Percentiles rank a stretch among this genome's conserved stretches.
Conservation (phyloP, 2,329 filamentous ascomycete genomes). For the Colletotrichum sp. region DNA sequence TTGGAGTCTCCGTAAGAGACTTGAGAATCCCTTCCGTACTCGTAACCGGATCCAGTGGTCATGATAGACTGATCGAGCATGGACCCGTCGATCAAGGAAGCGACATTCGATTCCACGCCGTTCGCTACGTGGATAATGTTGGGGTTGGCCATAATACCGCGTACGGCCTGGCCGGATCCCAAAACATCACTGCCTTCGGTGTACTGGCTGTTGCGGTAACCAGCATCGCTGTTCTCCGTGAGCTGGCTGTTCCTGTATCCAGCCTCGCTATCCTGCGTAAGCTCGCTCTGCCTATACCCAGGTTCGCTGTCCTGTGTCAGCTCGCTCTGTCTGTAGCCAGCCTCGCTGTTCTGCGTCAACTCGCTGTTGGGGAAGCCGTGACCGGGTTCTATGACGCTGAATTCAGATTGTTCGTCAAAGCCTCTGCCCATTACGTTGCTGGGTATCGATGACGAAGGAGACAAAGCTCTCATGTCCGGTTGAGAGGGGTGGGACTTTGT, state of each 20-base stretch:
- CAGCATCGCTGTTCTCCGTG: background rate
- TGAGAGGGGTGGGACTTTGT: constrained; percentile 55
- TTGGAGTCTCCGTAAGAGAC: constrained; percentile 28
- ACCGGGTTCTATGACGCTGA: constrained; percentile 51
- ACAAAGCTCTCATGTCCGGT: constrained; percentile 46
- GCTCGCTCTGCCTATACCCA: constrained; percentile 55
- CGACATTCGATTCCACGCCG: constrained; percentile 87
- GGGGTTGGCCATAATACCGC: constrained; percentile 74
- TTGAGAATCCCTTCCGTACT: constrained; percentile 15
- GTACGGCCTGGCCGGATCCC: constrained; percentile 72
- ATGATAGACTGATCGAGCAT: constrained; percentile 71
- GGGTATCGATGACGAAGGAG: constrained; percentile 60
- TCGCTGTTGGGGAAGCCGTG: constrained; percentile 59
- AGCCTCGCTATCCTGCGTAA: constrained; percentile 43
- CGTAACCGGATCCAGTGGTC: constrained; percentile 55
- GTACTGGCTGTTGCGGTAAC: background rate
- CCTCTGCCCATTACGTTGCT: constrained; percentile 54
- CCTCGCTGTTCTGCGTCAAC: constrained; percentile 58
- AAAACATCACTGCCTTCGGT: background rate
- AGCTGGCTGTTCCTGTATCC: constrained; percentile 35
- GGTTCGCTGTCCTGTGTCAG: constrained; percentile 43
- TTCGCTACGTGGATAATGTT: constrained; percentile 75
- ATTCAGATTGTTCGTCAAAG: constrained; percentile 59
- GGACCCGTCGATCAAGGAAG: constrained; percentile 83
- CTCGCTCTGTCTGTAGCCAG: constrained; percentile 41